Conservation (phyloP, 495 filamentous ascomycete species). For the Aeminium ludgeri region DNA sequence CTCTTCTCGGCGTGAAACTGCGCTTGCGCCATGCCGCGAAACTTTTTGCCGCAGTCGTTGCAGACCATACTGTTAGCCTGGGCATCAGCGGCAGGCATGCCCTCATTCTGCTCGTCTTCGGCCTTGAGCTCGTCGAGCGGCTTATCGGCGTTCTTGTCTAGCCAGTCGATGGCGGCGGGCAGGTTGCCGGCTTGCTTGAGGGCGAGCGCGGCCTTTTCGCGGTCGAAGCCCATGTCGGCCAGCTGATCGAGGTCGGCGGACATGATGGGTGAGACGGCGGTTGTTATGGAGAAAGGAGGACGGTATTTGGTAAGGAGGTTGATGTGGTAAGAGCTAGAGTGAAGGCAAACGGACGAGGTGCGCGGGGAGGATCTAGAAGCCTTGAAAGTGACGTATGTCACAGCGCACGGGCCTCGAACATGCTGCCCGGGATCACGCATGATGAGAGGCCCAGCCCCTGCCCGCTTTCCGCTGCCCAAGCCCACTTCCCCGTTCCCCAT, state of each 20-base stretch:
- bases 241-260: constrained; percentile 63
- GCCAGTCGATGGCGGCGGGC: constrained; percentile 65
- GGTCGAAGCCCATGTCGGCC: constrained; percentile 89
- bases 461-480: not conserved
- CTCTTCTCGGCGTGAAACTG: constrained; percentile 65
- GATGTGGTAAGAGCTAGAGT: not conserved
- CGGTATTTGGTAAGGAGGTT: not conserved
- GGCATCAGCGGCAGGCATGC: constrained; percentile 38
- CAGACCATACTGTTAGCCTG: constrained; percentile 53
- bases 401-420: too few relatives aligned
- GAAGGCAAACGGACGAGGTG: too few relatives aligned
- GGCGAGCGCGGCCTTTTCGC: constrained; percentile 61
- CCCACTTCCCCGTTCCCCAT: not conserved
- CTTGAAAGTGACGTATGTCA: too few relatives aligned
- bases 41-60: constrained; percentile 86
- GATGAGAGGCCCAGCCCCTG: not conserved
- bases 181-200: constrained; percentile 59
- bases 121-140: constrained; percentile 58
- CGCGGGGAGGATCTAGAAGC: too few relatives aligned
- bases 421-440: not conserved
- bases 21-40: constrained; percentile 61
- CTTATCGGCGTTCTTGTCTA: constrained; percentile 76
- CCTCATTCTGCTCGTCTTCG: constrained; percentile 36
- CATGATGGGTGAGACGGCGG: constrained; percentile 44
- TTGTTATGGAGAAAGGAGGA: not conserved